These are phyloP conservation scores for Plasmodium relictum DNA, from an alignment of 169 alveolate genomes.

Conservation along the genomic window DNA sequence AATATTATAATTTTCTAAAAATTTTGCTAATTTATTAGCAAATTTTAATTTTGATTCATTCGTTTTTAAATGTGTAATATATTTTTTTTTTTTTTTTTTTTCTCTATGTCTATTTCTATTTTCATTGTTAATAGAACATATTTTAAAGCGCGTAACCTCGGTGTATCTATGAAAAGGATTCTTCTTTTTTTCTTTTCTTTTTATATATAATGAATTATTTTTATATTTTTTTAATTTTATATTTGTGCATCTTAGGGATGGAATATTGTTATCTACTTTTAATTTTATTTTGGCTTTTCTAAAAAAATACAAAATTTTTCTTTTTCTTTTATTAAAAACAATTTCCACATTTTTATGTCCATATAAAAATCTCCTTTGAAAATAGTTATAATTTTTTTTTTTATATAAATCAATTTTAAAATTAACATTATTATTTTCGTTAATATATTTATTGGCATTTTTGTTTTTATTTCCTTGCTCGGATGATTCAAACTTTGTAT, in stretches of 20 bases:
- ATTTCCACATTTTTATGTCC: not conserved
- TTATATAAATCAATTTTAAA: not conserved
- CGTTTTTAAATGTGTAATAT: not conserved
- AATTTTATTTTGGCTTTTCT: not conserved
- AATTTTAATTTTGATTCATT: constrained; percentile 29
- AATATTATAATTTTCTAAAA: constrained; percentile 30
- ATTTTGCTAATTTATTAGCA: constrained; percentile 17
- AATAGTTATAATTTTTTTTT: not conserved
- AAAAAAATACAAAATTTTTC: not conserved
- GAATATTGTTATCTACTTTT: not conserved
- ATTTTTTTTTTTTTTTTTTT: not conserved
- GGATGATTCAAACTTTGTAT: not conserved
- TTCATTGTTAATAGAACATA: not conserved
- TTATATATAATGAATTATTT: not conserved
- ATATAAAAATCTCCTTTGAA: not conserved
- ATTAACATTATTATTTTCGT: not conserved
- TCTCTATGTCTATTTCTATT: not conserved
- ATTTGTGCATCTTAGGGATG: not conserved
- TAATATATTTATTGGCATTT: not conserved
- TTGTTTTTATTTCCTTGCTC: not conserved
- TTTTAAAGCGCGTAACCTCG: not conserved
- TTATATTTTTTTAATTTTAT: not conserved
- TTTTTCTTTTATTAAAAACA: too few relatives aligned
- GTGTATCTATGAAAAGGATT: not conserved
- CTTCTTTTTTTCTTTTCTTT: too few relatives aligned